These are phyloP conservation scores for Saccharomycopsis hybrid DNA, from an alignment of 1,139 yeast species.

Conservation along the genomic window DNA sequence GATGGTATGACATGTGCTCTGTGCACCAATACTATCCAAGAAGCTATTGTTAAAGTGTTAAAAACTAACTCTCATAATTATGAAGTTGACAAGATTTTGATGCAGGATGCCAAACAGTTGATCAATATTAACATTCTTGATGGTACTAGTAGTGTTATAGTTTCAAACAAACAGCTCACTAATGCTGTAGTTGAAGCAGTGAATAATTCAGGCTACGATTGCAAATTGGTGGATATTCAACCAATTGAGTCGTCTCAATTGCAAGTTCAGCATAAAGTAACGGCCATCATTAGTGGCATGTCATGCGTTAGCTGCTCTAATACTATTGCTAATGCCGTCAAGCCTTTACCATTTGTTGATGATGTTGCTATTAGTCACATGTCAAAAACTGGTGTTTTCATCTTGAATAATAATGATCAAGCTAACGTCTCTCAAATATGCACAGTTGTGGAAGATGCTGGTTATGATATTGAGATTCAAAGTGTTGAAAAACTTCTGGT, in stretches of 20 bases:
- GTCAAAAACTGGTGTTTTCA: background rate
- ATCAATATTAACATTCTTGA: slow-evolving; percentile 36
- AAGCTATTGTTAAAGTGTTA: slow-evolving; percentile 25
- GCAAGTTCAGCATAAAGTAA: slow-evolving; percentile 37
- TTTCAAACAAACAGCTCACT: slow-evolving; percentile 48
- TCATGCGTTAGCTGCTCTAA: slow-evolving; percentile 69
- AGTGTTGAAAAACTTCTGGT: background rate
- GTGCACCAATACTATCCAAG: slow-evolving; percentile 44
- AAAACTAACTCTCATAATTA: too few relatives aligned
- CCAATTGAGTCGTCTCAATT: slow-evolving; percentile 40
- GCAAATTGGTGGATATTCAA: slow-evolving; percentile 50
- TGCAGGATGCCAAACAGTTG: slow-evolving; percentile 24
- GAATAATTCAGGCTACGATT: slow-evolving; percentile 51
- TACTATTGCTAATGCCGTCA: slow-evolving; percentile 45
- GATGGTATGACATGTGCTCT: slow-evolving; percentile 66
- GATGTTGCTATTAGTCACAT: slow-evolving; percentile 28
- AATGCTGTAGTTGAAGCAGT: slow-evolving; percentile 42
- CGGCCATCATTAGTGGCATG: slow-evolving; percentile 65
- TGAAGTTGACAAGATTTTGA: background rate
- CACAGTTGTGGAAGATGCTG: background rate
- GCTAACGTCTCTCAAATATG: too few relatives aligned
- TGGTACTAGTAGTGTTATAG: slow-evolving; percentile 39
- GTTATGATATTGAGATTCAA: background rate
- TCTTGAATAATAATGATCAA: background rate
- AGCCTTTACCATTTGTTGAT: slow-evolving; percentile 46